These are phyloP conservation scores for Quercus ilex DNA, from an alignment of 306 rosid genomes.

Conservation along the genomic window DNA sequence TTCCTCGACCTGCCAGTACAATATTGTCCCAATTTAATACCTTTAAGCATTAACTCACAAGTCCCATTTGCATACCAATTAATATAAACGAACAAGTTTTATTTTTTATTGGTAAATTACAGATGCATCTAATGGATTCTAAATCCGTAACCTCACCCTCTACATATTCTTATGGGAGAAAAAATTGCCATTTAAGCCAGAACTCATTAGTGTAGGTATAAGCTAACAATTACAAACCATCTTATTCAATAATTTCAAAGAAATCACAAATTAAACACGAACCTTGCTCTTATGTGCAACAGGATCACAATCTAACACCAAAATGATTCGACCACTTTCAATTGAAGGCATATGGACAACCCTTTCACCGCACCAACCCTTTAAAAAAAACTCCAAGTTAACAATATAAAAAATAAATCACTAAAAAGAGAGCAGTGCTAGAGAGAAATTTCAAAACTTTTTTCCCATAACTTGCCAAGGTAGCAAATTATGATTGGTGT, in stretches of 20 bases:
- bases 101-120: too few relatives aligned
- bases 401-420: constrained; percentile 3
- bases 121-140: too few relatives aligned
- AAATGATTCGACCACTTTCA: constrained; percentile 41
- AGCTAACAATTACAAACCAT: too few relatives aligned
- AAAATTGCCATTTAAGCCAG: too few relatives aligned
- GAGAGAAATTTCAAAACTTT: too few relatives aligned
- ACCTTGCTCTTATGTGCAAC: constrained; percentile 66
- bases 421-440: neutral
- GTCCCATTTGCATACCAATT: neutral
- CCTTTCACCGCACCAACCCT: constrained; percentile 75
- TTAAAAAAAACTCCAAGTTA: neutral
- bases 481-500: too few relatives aligned
- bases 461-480: too few relatives aligned
- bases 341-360: constrained; percentile 21
- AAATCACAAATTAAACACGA: neutral
- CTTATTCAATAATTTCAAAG: neutral
- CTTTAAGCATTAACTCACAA: neutral
- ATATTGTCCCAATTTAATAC: neutral
- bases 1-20: constrained; percentile 51
- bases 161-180: too few relatives aligned
- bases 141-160: too few relatives aligned
- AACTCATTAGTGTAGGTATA: too few relatives aligned
- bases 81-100: too few relatives aligned
- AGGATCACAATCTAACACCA: constrained; percentile 56